Evolutionary conservation across 2,329 filamentous ascomycete genomes (phyloP), one percentile per base, ranked within the genome.

Genomic region (Cercospora sojina): DNA sequence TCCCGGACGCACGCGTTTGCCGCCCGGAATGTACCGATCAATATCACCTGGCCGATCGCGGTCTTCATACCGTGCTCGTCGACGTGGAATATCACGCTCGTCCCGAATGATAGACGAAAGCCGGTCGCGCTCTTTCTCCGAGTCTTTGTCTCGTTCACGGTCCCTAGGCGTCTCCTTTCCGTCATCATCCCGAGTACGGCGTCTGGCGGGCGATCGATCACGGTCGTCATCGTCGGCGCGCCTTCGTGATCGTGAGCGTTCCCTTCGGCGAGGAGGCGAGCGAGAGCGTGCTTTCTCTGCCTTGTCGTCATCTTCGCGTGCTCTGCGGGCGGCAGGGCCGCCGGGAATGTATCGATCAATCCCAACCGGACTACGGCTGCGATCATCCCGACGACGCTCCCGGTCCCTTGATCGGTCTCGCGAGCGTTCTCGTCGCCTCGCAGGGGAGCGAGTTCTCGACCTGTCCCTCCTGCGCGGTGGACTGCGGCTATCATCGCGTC

Each of bases 281-380:
- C 65, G 59, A 18, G 58, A 56, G 18, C 60, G 59, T 16, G 49
- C 9, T 18, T 56, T 62, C 47, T 67, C 67, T 18, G 67, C 69
- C 27, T 56, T 62, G 6, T 67, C 65, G 18, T 69, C 70, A 18
- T 66, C 63, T 32, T 60, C 55, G 5, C 35, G 47, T 70, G 69
- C 16, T 61, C 66, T 43, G 58, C 61, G 66, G 20, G 64, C 53
- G 58, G 61, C 60, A 49, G 59, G 70, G 29, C 77, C 75, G 27
- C 78, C 76, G 53, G 79, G 79, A 5, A 80, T 74, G 64, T 80
- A 80, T 6, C 79, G 74, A 71, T 80, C 79, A 53, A 80, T 79
- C 5, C 77, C 76, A 20, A 67, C 70, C 29, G 72, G 72, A 61
- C 74, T 76, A 29, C 75, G 71, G 18, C 74, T 73, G 47, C 75